Evolutionary conservation across 1,284 basidiomycete species (phyloP), one percentile per base, ranked within the genome.

Genomic region (Leccinum holopus): DNA sequence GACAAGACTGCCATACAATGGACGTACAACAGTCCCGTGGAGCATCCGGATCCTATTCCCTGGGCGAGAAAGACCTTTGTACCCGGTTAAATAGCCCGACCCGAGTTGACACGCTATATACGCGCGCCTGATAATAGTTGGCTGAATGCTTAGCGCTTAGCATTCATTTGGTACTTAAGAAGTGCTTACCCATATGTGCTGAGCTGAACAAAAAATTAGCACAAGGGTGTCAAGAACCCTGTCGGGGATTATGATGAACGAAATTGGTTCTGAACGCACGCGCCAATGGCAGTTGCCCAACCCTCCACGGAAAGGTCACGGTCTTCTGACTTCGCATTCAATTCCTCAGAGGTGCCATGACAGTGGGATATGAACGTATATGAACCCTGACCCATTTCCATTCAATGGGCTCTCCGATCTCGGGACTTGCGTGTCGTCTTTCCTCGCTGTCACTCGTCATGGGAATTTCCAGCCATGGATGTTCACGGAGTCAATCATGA

Each of bases 141-240:
- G 69, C 61, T 33, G 25, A 25, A 25, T 25, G 25, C 25, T 28
- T 28, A 30, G 28, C 28, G 28, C 28, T 30, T 7, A 30, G 30
- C 30, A 30, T 30, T 30, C 30, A 30, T n/a, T 21, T 47, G 18
- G 44, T 47, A 21, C 12, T 30, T 30, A 30, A 30, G 44, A 47
- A 6, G 18, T n/a, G 41, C 70, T 65, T 55, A 80, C 77, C 78
- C 79, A 21, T 74, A 79, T 3, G 71, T 73, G 63, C 75, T 71
- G 60, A 75, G 76, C 61, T 78, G 71, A 21, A 72, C 61, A 21
- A 72, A 71, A 62, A 75, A 71, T 32, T 72, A 75, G 30, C 58
- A 14, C 44, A 18, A 14, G 16, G 41, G n/a, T 44, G 5, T 39
- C 39, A 25, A 18, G 14, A 52, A 28, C 14, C 30, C 12, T n/a